Evolutionary conservation across 768 basidiomycete species (phyloP).

Genomic region (Lentinula sp.): DNA sequence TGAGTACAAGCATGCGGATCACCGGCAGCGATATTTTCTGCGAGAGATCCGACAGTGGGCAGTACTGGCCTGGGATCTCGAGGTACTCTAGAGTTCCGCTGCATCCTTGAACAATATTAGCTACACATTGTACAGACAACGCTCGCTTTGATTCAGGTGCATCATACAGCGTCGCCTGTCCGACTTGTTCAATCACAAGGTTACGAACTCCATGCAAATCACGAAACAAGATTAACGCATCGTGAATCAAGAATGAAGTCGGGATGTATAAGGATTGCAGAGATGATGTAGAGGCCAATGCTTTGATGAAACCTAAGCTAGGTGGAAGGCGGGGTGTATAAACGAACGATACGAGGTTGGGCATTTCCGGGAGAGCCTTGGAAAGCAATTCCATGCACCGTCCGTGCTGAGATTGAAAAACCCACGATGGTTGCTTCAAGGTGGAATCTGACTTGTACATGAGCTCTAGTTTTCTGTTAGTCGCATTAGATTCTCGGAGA

Average conservation of each 20-base stretch:
- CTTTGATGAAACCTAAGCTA: not conserved
- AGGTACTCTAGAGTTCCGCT: not conserved
- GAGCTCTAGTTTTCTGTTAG: not conserved
- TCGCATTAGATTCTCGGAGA: not conserved
- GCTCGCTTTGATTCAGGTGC: not conserved
- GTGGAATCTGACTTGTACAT: not conserved
- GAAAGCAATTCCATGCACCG: not conserved
- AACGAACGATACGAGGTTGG: not conserved
- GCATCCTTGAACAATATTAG: not conserved
- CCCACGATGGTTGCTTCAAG: not conserved
- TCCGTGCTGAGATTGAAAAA: not conserved
- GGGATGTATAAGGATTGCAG: not conserved
- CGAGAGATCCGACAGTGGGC: not conserved
- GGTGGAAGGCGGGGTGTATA: not conserved
- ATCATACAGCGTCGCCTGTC: not conserved
- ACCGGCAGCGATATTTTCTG: not conserved
- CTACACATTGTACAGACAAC: conserved; percentile 2
- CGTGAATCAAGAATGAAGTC: not conserved
- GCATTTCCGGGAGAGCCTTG: not conserved
- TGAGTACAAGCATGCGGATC: not conserved
- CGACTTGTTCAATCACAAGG: conserved; percentile 1
- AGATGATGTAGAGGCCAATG: not conserved
- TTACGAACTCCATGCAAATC: not conserved
- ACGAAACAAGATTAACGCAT: not conserved
- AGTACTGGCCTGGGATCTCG: conserved; percentile 5